phyloP scores from a whole-genome alignment of 2,329 filamentous ascomycete species.

The Alternaria ethzedia region DNA sequence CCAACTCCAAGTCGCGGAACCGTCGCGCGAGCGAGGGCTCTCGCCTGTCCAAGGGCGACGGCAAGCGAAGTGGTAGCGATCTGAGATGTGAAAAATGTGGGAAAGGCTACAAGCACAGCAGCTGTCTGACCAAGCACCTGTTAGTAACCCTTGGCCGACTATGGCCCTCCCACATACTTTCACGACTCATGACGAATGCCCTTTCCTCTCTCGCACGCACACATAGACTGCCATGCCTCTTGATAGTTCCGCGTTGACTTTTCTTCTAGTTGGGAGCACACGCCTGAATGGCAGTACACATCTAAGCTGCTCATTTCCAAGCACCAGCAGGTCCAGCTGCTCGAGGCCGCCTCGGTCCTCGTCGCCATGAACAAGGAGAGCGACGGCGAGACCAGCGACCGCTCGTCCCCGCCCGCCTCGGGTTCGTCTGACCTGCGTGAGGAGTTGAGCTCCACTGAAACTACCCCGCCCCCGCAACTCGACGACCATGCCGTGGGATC shows the following conservation, averaged over 20 bases:
- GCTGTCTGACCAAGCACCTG: slow-evolving; percentile 99
- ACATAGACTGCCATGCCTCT: slow-evolving; percentile 14
- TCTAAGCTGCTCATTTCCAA: slow-evolving; percentile 99
- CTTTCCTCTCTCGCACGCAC: slow-evolving; percentile 29
- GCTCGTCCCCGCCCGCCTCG: slow-evolving; percentile 83
- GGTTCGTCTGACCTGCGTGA: slow-evolving; percentile 76
- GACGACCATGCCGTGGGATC: slow-evolving; percentile 67
- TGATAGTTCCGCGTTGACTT: slow-evolving; percentile 41
- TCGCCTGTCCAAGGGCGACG: slow-evolving; percentile 78
- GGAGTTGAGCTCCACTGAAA: slow-evolving; percentile 86
- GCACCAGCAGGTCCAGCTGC: slow-evolving; percentile 97
- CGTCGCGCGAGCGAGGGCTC: slow-evolving; percentile 84
- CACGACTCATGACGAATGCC: slow-evolving; percentile 50
- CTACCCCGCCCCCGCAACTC: slow-evolving; percentile 83
- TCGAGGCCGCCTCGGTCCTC: slow-evolving; percentile 95
- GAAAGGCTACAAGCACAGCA: slow-evolving; percentile 99
- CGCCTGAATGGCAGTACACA: slow-evolving; percentile 95
- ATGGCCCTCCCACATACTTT: slow-evolving; percentile 52
- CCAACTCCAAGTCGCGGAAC: slow-evolving; percentile 60
- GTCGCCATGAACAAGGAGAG: slow-evolving; percentile 82
- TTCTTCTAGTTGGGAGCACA: slow-evolving; percentile 91
- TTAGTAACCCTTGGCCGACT: slow-evolving; percentile 72
- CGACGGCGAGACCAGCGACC: slow-evolving; percentile 72
- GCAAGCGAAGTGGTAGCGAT: slow-evolving; percentile 80
- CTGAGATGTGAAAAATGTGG: slow-evolving; percentile 97